Conservation (phyloP, 805 yeast species). For the Cyberlindnera japonica region DNA sequence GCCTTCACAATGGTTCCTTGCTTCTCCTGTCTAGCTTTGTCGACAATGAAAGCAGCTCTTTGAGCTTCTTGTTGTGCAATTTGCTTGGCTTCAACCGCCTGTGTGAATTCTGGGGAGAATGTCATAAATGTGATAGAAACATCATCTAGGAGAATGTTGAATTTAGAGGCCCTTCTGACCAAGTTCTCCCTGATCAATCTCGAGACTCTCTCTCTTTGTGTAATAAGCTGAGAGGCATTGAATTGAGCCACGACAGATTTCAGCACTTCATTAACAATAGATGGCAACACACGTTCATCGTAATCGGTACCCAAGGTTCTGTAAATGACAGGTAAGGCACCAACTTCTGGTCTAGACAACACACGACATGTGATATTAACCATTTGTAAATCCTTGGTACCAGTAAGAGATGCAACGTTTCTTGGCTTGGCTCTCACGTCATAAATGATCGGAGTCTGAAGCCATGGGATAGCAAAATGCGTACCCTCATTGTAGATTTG, state of each 20-base stretch:
- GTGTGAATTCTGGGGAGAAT: constrained; percentile 95
- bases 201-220: constrained; percentile 97
- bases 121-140: constrained; percentile 97
- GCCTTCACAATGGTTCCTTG: constrained; percentile 97
- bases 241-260: constrained; percentile 97
- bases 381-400: constrained; percentile 98
- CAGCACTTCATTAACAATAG: constrained; percentile 96
- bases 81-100: constrained; percentile 97
- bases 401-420: constrained; percentile 92
- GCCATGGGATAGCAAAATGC: constrained; percentile 90
- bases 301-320: constrained; percentile 93
- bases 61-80: constrained; percentile 99
- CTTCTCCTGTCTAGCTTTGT: constrained; percentile 95
- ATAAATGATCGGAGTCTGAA: constrained; percentile 87
- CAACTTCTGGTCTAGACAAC: constrained; percentile 79
- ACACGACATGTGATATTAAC: constrained; percentile 99
- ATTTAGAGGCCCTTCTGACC: constrained; percentile 85
- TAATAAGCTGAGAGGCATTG: constrained; percentile 95
- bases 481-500: constrained; percentile 90
- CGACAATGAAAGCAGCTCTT: constrained; percentile 95
- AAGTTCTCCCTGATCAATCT: constrained; percentile 86
- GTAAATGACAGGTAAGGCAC: constrained; percentile 76
- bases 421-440: constrained; percentile 98
- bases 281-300: constrained; percentile 95
- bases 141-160: constrained; percentile 86